These are phyloP conservation scores for Scenedesmus sp. DNA, from an alignment of 163 green algal species.

Conservation along the genomic window DNA sequence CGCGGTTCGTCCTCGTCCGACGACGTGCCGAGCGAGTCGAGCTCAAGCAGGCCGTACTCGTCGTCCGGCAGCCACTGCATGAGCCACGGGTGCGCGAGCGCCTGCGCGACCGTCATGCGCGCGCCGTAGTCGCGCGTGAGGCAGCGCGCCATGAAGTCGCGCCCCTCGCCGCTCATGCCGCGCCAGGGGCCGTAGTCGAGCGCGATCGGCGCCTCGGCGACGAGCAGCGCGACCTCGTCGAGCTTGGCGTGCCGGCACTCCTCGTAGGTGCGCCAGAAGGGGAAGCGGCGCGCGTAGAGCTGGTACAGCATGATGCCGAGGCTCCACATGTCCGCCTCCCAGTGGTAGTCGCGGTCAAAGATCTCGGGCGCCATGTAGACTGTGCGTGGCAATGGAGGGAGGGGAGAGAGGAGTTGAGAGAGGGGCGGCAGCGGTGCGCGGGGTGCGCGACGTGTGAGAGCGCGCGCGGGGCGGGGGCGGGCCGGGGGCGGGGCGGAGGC, in stretches of 20 bases:
- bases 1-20: conserved; percentile 12
- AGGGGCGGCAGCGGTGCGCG: too few relatives aligned
- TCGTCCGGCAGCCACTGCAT: conserved; percentile 42
- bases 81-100: conserved; percentile 60
- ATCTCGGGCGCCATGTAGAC: conserved; percentile 81
- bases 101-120: conserved; percentile 60
- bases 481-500: too few relatives aligned
- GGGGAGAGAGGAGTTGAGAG: not conserved
- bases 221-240: conserved; percentile 62
- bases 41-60: conserved; percentile 1
- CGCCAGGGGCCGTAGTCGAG: conserved; percentile 68
- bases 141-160: conserved; percentile 63
- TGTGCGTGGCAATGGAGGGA: not conserved
- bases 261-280: conserved; percentile 67
- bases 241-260: conserved; percentile 51
- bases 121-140: conserved; percentile 49
- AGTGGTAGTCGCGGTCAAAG: conserved; percentile 59
- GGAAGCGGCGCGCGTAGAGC: conserved; percentile 72
- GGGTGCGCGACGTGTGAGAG: too few relatives aligned
- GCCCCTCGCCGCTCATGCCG: conserved; percentile 60
- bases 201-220: conserved; percentile 48
- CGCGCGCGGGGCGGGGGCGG: too few relatives aligned
- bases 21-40: conserved; percentile 13
- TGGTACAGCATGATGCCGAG: conserved; percentile 83
- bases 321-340: conserved; percentile 72